Conservation (phyloP, 257 asterid species). For the Solanum arcanum region DNA sequence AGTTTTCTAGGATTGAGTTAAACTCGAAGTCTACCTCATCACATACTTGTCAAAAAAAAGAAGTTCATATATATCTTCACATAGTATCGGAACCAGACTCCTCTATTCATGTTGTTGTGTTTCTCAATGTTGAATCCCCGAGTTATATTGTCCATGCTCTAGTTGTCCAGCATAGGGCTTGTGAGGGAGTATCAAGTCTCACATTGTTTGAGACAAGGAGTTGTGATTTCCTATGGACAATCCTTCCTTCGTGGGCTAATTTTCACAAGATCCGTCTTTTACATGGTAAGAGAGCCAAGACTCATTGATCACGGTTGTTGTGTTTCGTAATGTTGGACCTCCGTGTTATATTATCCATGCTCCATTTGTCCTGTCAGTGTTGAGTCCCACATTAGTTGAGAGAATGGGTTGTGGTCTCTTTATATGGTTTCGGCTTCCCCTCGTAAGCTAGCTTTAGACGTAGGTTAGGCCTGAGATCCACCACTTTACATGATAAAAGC, state of each 20-base stretch:
- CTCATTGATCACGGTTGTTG: background rate
- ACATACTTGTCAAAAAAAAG: background rate
- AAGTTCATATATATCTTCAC: background rate
- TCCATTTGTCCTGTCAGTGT: background rate
- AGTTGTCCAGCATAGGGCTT: background rate
- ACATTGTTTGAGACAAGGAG: background rate
- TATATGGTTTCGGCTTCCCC: background rate
- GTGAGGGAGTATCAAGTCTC: background rate
- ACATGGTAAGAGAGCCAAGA: background rate
- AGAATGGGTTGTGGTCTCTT: background rate
- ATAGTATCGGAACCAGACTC: background rate
- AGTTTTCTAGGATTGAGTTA: background rate
- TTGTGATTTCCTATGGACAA: background rate
- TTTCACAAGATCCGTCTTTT: background rate
- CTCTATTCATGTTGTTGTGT: background rate
- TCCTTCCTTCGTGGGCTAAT: background rate
- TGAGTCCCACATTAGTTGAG: background rate
- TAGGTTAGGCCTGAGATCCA: background rate
- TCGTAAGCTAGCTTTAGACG: background rate
- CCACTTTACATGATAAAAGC: background rate
- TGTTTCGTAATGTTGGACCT: background rate
- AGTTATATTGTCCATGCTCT: background rate
- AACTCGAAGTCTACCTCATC: background rate
- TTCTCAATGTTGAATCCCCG: background rate
- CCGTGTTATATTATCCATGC: background rate